Percentiles rank a stretch among this genome's conserved stretches.
Evolutionary conservation across 2,329 filamentous ascomycete species (phyloP).

Genomic region (Venturia pyrina): DNA sequence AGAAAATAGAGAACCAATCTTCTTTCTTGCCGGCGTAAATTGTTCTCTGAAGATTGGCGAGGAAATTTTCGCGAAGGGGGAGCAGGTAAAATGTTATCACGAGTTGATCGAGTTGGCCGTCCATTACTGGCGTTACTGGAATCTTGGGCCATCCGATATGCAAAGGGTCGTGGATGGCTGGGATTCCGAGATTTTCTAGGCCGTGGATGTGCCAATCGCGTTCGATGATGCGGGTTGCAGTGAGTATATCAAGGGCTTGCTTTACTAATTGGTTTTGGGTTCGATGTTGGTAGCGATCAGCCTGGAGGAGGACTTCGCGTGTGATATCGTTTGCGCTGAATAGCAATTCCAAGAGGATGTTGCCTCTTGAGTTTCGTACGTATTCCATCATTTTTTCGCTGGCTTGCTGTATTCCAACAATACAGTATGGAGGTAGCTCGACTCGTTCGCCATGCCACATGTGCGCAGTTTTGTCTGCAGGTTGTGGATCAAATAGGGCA

Average conservation of each 20-base stretch:
- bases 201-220: slow-evolving; percentile 14
- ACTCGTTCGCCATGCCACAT: slow-evolving; percentile 12
- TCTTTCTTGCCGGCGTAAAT: slow-evolving; percentile 10
- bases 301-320: slow-evolving; percentile 11
- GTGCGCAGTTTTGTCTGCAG: slow-evolving; percentile 12
- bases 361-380: slow-evolving; percentile 10
- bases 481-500: slow-evolving; percentile 10
- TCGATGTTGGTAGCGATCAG: slow-evolving; percentile 6
- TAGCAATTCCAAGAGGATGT: slow-evolving; percentile 7
- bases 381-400: slow-evolving; percentile 13
- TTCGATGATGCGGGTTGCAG: slow-evolving; percentile 15
- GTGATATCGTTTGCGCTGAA: slow-evolving; percentile 11
- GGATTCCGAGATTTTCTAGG: slow-evolving; percentile 6
- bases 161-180: slow-evolving; percentile 7
- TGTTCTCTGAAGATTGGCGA: slow-evolving; percentile 12
- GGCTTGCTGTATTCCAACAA: slow-evolving; percentile 11
- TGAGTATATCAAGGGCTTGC: slow-evolving; percentile 8
- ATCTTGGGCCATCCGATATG: slow-evolving; percentile 5
- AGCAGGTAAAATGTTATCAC: slow-evolving; percentile 14
- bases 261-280: neutral
- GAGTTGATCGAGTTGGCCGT: slow-evolving; percentile 16
- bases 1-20: slow-evolving; percentile 16
- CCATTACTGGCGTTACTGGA: slow-evolving; percentile 16
- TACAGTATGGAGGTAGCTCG: slow-evolving; percentile 15
- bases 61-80: slow-evolving; percentile 11